Base-by-base conservation (phyloP, 768 basidiomycete genomes). In the Lactifluus hygrophoroides region DNA sequence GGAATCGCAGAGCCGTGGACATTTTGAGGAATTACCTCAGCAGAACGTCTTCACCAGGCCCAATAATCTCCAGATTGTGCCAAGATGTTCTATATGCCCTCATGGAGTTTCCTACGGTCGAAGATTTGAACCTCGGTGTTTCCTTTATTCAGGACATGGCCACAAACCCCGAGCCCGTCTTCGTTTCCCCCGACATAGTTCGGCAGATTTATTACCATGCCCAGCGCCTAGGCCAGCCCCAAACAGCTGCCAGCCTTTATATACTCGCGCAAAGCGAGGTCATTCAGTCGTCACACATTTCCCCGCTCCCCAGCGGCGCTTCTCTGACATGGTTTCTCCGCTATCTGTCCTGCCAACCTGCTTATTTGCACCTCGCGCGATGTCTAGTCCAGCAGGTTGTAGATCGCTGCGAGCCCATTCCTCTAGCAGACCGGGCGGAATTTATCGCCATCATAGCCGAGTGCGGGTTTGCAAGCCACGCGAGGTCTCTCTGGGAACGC, bases 401-500 rank as follows among this genome's bases (percentile, higher is more conserved):
- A 1, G 71, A 77, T 2, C 54, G 69, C 14, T 65, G 72, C 44
- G 69, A 77, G 11, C 66, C 68, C 2, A 67, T 88, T 44, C 76
- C 78, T 2, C 62, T 73, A 3, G 66, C 73, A 34, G 71, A 70
- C 58, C 79, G 83, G n/a, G 74, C 77, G 3, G 67, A 66, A 6
- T 77, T 87, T 60, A 78, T 88, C 56, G 64, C 73, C 0, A 60
- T 74, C 17, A 61, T 71, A 7, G 84, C 83, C 1, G 63, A 68
- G 25, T 67, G 70, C 23, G 82, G 84, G 8, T 77, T 81, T 46
- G 75, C 76, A 4, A 67, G 61, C 5, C 67, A 76, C 16, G 79
- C 84, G 21, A 74, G 83, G 19, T 63, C 66, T 8, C 74, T 88
- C 17, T 88, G 84, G 82, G 77, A 80, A 62, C 74, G 75, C 60